A percentile compares a stretch with the other conserved stretches of the same genome.
Evolutionary conservation across 1,284 basidiomycete genomes (phyloP).

Genomic region (Ceratobasidium sp.): DNA sequence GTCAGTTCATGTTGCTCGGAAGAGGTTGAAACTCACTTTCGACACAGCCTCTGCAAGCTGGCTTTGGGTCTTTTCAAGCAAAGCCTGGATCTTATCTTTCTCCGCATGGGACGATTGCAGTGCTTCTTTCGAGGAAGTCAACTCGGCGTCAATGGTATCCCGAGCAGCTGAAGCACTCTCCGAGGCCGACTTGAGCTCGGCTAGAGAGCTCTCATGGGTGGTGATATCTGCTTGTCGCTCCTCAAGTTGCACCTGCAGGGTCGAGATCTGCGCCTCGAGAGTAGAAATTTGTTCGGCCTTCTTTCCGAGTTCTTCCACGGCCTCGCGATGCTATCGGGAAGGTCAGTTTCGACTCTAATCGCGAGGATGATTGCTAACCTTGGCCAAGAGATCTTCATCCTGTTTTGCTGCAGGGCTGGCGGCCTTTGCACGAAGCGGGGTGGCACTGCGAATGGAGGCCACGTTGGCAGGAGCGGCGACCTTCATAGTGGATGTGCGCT

Average conservation of each 20-base stretch:
- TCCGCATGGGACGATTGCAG: constrained; percentile 1
- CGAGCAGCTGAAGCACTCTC: constrained; percentile 22
- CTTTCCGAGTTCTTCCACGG: constrained; percentile 51
- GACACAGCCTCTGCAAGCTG: constrained; percentile 34
- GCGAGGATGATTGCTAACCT: constrained; percentile 3
- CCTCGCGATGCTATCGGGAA: constrained; percentile 61
- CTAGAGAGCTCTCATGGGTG: constrained; percentile 52
- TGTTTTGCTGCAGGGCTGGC: constrained; percentile 29
- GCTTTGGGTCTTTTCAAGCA: constrained; percentile 22
- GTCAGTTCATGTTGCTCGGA: neutral
- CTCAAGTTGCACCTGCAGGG: constrained; percentile 35
- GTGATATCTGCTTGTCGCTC: constrained; percentile 30
- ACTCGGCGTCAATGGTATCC: constrained; percentile 1
- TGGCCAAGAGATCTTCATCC: constrained; percentile 28
- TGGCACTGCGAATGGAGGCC: neutral
- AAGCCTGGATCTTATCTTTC: constrained; percentile 28
- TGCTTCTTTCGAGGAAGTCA: constrained; percentile 14
- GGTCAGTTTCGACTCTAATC: neutral
- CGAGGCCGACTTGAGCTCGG: constrained; percentile 33
- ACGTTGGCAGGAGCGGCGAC: neutral
- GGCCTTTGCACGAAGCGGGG: constrained; percentile 9
- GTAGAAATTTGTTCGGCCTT: constrained; percentile 51
- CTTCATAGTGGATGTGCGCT: neutral
- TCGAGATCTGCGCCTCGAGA: constrained; percentile 37
- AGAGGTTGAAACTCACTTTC: constrained; percentile 9